Percentiles rank a stretch among this genome's conserved stretches.
phyloP scores from a whole-genome alignment of 2,329 filamentous ascomycete species.

The Alternaria postmessia region DNA sequence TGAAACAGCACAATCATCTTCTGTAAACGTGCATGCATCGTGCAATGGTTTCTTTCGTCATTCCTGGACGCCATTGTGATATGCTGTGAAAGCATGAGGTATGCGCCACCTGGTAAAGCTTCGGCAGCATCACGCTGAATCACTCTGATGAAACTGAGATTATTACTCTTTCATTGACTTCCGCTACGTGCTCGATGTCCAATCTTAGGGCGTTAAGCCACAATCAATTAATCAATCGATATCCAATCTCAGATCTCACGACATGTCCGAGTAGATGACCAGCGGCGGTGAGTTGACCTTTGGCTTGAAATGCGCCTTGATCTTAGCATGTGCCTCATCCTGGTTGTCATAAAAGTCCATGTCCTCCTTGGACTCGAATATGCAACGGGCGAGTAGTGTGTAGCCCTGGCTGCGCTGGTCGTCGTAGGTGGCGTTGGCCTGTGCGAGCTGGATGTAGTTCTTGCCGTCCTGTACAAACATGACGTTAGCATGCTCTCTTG shows the following conservation, averaged over 20 bases:
- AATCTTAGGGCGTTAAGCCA: neutral
- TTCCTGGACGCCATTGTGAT: too few species aligned
- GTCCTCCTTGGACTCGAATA: constrained; percentile 67
- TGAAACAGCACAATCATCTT: too few species aligned
- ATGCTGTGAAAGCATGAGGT: neutral
- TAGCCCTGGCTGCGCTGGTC: constrained; percentile 71
- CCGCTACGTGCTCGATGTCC: neutral
- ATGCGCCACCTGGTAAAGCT: too few species aligned
- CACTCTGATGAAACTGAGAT: neutral
- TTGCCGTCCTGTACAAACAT: constrained; percentile 66
- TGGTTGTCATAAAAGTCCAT: constrained; percentile 5
- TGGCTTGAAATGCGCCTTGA: constrained; percentile 53
- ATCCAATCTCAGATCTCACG: neutral
- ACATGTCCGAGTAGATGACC: constrained; percentile 37
- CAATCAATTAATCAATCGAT: neutral
- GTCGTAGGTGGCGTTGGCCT: constrained; percentile 62
- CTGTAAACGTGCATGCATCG: neutral
- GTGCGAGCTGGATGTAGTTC: constrained; percentile 70
- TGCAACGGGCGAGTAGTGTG: constrained; percentile 69
- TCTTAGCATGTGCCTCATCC: constrained; percentile 59
- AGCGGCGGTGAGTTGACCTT: constrained; percentile 40
- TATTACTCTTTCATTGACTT: neutral
- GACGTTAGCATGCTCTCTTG: constrained; percentile 16
- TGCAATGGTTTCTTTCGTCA: too few species aligned
- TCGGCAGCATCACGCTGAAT: neutral